Evolutionary conservation across 176 grass and related monocot genomes (phyloP).

Genomic region (Oryza rufipogon): DNA sequence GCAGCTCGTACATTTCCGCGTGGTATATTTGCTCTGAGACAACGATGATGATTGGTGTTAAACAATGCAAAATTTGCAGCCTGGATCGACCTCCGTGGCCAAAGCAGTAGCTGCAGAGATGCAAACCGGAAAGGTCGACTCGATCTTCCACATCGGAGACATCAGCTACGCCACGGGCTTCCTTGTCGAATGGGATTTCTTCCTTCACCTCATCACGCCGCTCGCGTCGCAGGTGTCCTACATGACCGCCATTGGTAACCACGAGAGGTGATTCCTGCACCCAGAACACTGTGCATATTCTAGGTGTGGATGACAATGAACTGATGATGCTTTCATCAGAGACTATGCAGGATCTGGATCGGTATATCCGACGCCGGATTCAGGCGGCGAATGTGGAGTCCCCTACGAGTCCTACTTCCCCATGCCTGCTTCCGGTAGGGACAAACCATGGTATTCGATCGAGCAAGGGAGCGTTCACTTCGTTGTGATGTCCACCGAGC

Average conservation of each 20-base stretch:
- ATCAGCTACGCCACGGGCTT: conserved; percentile 91
- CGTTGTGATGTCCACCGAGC: conserved; percentile 80
- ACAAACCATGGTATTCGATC: conserved; percentile 90
- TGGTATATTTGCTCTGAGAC: neutral
- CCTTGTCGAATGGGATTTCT: conserved; percentile 77
- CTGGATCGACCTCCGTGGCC: conserved; percentile 66
- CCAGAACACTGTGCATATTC: neutral
- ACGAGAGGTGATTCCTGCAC: conserved; percentile 62
- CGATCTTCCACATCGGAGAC: conserved; percentile 87
- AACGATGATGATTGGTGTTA: neutral
- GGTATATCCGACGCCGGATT: conserved; percentile 72
- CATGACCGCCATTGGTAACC: conserved; percentile 91
- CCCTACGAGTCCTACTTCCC: conserved; percentile 87
- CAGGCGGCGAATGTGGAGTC: conserved; percentile 78
- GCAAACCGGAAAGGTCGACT: conserved; percentile 53
- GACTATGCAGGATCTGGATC: conserved; percentile 67
- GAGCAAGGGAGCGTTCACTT: conserved; percentile 82
- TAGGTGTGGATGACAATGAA: neutral
- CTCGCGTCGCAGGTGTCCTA: conserved; percentile 74
- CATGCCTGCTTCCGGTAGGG: conserved; percentile 62
- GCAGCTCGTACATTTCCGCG: neutral
- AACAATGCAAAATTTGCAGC: conserved; percentile 40
- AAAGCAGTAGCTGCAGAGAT: conserved; percentile 57
- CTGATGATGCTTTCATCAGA: conserved; percentile 37
- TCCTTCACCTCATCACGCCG: conserved; percentile 60